Percentiles rank a stretch among this genome's conserved stretches.
Conservation (phyloP, 208 protist genomes). For the Leishmania tarentolae region DNA sequence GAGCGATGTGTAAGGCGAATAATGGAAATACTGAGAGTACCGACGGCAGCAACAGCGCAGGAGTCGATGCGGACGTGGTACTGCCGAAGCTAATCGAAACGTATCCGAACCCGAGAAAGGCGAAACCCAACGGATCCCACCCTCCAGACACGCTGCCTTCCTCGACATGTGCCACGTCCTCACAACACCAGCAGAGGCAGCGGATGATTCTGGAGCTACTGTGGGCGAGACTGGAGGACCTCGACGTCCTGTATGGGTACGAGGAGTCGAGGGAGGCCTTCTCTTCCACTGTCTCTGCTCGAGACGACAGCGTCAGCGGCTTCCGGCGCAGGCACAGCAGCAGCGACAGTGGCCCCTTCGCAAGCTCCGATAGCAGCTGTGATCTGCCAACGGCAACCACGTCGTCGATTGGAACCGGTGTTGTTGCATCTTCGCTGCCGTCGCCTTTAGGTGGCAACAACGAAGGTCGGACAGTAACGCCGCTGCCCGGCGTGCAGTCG, state of each 20-base stretch:
- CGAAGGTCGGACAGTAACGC: slow-evolving; percentile 4
- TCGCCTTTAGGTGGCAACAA: slow-evolving; percentile 11
- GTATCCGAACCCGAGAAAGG: background rate
- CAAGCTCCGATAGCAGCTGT: background rate
- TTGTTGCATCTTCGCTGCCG: background rate
- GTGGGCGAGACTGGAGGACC: slow-evolving; percentile 16
- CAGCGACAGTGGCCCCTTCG: slow-evolving; percentile 2
- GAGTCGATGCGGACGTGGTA: background rate
- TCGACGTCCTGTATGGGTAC: slow-evolving; percentile 32
- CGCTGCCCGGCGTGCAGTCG: background rate
- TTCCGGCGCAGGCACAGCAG: background rate
- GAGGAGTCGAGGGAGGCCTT: slow-evolving; percentile 28
- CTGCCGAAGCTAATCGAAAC: background rate
- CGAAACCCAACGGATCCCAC: background rate
- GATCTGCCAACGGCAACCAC: background rate
- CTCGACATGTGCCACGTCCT: background rate
- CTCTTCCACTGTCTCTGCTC: background rate
- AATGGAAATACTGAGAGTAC: background rate
- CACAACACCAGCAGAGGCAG: background rate
- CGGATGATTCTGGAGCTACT: slow-evolving; percentile 10
- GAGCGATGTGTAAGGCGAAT: background rate
- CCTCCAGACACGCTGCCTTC: background rate
- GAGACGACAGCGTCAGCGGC: background rate
- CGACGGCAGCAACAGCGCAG: background rate
- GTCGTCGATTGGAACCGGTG: slow-evolving; percentile 1